Evolutionary conservation across 1,284 basidiomycete genomes (phyloP), one percentile per base, ranked within the genome.

Genomic region (Anthracocystis setariae): DNA sequence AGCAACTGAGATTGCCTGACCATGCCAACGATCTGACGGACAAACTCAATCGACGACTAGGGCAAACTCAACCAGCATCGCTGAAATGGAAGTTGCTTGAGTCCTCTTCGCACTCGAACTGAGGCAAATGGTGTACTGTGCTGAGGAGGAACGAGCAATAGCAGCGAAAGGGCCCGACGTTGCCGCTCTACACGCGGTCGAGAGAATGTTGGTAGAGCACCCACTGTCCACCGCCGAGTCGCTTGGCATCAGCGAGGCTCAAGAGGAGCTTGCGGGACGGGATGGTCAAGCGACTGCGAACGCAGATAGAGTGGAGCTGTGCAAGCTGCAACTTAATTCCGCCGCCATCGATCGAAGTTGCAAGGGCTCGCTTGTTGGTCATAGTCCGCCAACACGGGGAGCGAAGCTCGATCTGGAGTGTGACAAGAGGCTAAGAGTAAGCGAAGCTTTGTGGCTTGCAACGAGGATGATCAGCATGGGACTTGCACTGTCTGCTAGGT

Each of bases 181-280:
- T 18, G 35, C 5, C 13, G 21, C 17, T 12, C 23, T 20, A 29
- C 35, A 21, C 5, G 20, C 27, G 29, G 29, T 37, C 35, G n/a
- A 37, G 35, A 40, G 50, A 56, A 54, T 27, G 55, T 65, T 65
- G 62, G 62, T 42, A 46, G 55, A 58, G 51, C 51, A 58, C 37
- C 62, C 55, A 65, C 55, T 15, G 12, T 54, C 35, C 46, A 17
- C 7, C 48, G 55, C 40, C 46, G 21, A 58, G 49, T 33, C 46
- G 50, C 54, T 58, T 64, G 61, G 61, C 55, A 44, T 43, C 25
- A 20, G 39, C 21, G 15, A 52, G 29, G n/a, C n/a, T n/a, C n/a
- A 29, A 29, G 12, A 7, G 29, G 29, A 29, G 29, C 5, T 29
- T 29, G 29, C 5, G 7, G 7, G 29, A 29, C 7, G 12, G 12